These are phyloP conservation scores for Hippophae rhamnoides DNA, from an alignment of 306 rosid genomes.

Conservation along the genomic window DNA sequence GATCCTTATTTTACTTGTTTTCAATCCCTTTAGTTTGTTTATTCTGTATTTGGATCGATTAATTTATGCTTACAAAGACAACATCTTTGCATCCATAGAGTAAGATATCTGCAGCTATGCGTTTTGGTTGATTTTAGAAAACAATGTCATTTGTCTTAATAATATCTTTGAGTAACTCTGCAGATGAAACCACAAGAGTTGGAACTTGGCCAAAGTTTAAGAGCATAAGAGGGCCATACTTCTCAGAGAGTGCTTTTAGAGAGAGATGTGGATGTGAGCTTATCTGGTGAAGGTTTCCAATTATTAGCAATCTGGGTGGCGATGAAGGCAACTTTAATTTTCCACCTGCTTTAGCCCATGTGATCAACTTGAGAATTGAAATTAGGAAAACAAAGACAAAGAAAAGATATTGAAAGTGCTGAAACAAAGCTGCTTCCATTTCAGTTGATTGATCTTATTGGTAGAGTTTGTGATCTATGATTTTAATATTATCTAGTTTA, in stretches of 20 bases:
- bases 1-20: too few species aligned
- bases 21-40: too few species aligned
- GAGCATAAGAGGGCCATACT: slow-evolving; percentile 30
- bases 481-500: too few species aligned
- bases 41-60: too few species aligned
- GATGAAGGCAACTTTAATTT: slow-evolving; percentile 27
- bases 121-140: slow-evolving; percentile 12
- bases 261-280: slow-evolving; percentile 30
- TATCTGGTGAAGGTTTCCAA: slow-evolving; percentile 38
- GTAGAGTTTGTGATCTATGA: too few species aligned
- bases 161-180: slow-evolving; percentile 19
- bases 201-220: slow-evolving; percentile 22
- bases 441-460: too few species aligned
- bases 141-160: slow-evolving; percentile 16
- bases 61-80: not conserved
- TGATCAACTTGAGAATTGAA: too few species aligned
- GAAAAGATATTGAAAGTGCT: too few species aligned
- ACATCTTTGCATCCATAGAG: slow-evolving; percentile 11
- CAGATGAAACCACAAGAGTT: slow-evolving; percentile 27
- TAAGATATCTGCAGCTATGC: not conserved
- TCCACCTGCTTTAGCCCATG: not conserved
- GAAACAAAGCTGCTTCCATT: too few species aligned
- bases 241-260: slow-evolving; percentile 16
- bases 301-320: slow-evolving; percentile 28
- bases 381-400: too few species aligned